phyloP scores from a whole-genome alignment of 2,329 filamentous ascomycete genomes.

The Cytospora schulzeri region DNA sequence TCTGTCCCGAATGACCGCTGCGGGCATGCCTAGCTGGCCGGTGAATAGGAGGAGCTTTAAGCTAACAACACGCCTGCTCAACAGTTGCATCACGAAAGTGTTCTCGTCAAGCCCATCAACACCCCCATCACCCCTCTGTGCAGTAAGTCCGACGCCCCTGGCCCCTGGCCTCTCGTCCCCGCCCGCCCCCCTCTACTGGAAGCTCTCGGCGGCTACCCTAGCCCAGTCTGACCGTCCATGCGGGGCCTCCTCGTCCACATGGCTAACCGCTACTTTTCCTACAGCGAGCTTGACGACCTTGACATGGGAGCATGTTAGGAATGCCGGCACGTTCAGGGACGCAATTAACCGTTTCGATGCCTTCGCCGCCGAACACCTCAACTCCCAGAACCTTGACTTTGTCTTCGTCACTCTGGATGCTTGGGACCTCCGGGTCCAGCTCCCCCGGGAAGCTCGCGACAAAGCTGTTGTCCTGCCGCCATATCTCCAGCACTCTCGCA shows the following conservation, averaged over 20 bases:
- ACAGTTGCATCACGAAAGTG: constrained; percentile 91
- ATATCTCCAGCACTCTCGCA: constrained; percentile 96
- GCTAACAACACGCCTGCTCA: constrained; percentile 6
- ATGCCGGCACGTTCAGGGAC: constrained; percentile 95
- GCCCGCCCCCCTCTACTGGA: constrained; percentile 3
- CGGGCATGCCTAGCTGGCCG: background rate
- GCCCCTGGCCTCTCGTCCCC: constrained; percentile 17
- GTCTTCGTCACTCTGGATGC: constrained; percentile 98
- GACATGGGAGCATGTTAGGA: constrained; percentile 98
- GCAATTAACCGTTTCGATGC: constrained; percentile 93
- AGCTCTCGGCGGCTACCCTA: constrained; percentile 20
- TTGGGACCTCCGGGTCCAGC: constrained; percentile 96
- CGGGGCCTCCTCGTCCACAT: constrained; percentile 6
- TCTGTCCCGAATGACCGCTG: constrained; percentile 10
- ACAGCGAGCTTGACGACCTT: constrained; percentile 93
- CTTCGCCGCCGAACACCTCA: constrained; percentile 89
- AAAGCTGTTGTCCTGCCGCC: constrained; percentile 96
- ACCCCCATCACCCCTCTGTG: constrained; percentile 97
- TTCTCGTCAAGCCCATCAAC: constrained; percentile 97
- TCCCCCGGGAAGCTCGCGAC: constrained; percentile 95
- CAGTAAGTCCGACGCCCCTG: constrained; percentile 69
- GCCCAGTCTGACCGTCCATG: constrained; percentile 16
- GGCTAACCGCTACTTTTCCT: constrained; percentile 21
- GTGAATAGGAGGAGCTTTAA: constrained; percentile 26
- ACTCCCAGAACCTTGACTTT: constrained; percentile 90